These are phyloP conservation scores for Kodamaea lidongshanica DNA, from an alignment of 805 yeast genomes.

Conservation along the genomic window DNA sequence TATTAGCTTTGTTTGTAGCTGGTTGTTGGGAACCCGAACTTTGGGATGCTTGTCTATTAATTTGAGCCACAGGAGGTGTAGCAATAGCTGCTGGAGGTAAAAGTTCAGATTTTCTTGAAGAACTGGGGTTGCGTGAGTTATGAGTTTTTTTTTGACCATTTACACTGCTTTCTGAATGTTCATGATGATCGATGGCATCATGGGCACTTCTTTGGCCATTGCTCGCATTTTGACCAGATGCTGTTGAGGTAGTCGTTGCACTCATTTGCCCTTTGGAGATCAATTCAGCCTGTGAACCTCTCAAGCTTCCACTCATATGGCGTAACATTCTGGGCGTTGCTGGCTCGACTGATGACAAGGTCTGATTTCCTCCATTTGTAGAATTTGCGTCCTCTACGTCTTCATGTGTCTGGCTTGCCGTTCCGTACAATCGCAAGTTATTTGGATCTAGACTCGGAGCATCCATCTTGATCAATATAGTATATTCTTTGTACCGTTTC, in stretches of 20 bases:
- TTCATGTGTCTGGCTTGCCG: conserved; percentile 1
- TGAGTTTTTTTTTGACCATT: conserved; percentile 7
- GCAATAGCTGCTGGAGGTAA: conserved; percentile 29
- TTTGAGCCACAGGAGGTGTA: conserved; percentile 11
- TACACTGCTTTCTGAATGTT: too few species aligned
- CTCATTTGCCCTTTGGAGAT: conserved; percentile 10
- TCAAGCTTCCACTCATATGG: conserved; percentile 42
- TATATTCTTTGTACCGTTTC: conserved; percentile 1
- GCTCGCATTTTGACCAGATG: too few species aligned
- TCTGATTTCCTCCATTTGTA: not conserved
- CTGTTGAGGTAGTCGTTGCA: conserved; percentile 11
- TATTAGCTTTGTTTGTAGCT: conserved; percentile 6
- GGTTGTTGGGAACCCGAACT: conserved; percentile 4
- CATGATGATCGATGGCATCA: too few species aligned
- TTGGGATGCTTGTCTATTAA: conserved; percentile 1
- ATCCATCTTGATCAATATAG: conserved; percentile 1
- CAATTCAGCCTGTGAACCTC: conserved; percentile 7
- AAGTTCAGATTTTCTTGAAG: conserved; percentile 16
- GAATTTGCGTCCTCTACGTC: not conserved
- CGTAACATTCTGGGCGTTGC: conserved; percentile 70
- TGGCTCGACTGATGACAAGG: conserved; percentile 31
- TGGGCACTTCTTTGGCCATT: too few species aligned
- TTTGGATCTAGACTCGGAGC: conserved; percentile 3
- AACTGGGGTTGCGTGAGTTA: conserved; percentile 3
- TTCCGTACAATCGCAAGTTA: conserved; percentile 2